Evolutionary conservation across 2,329 filamentous ascomycete species (phyloP), one percentile per base, ranked within the genome.

Genomic region (Talaromyces sp.): DNA sequence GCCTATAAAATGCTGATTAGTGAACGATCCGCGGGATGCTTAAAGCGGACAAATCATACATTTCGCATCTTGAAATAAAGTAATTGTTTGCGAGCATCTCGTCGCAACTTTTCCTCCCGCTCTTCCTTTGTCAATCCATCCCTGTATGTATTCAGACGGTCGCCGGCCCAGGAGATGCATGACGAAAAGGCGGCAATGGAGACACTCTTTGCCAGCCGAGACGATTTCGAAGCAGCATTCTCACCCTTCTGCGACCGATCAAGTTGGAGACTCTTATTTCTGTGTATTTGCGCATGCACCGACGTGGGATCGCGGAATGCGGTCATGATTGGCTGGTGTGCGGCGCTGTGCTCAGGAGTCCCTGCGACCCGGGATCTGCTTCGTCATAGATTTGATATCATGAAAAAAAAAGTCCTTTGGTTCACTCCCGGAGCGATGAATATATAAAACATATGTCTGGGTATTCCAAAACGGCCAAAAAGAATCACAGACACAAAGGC

Each of bases 61-160:
- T 84, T 83, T 63, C 84, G 83, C 79, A 92, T 81, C 62, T 82
- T 81, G 61, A 85, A 69, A 60, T 83, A 81, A 41, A 91, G 71
- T 9, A 87, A 78, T 67, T 86, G 82, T 69, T 81, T 85, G 60
- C 80, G 80, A 64, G 86, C 80, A 53, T 86, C 82, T n/a, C 72
- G 67, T 40, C 75, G 74, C 57, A 75, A 72, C 59, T 70, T 74
- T 41, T 77, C 72, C 31, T 78, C 75, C 13, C 81, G 76, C 63
- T 86, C 75, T 35, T 81, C 75, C 50, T 74, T 71, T 1, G 78
- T 78, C 17, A 81, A 68, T n/a, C 80, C 81, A 74, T 84, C 81
- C 59, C 76, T 78, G 63, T 79, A 79, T 55, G 66, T 61, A 46
- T 69, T 62, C 33, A 73, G 59, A 1, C 66, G 66, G 51, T 73